Evolutionary conservation across 805 yeast species (phyloP), one percentile per base, ranked within the genome.

Genomic region (Candida pini): DNA sequence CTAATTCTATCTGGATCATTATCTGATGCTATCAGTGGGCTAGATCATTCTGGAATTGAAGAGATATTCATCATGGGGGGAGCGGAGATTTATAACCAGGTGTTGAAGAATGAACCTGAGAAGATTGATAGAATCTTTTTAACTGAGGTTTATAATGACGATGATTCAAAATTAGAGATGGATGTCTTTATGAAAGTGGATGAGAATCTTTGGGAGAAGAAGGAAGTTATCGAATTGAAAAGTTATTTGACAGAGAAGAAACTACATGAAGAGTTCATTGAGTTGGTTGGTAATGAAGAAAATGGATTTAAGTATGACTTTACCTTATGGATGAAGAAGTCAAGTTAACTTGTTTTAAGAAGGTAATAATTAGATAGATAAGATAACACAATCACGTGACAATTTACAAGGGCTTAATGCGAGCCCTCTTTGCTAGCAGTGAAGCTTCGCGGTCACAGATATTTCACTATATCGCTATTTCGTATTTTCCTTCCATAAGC

Each of bases 11-110:
- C 73, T 14, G 53, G 60, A 20, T 68, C 78, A 1, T 47, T 78
- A 13, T 58, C 63, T 5, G 58, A 58, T 1, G 75, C 81, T 0
- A 40, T 76, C 7, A 41, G 51, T 0, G 38, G 45, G 9, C 41
- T 71, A n/a, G 44, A 52, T 9, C 19, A 41, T 30, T 42, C 49
- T 4, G 42, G 49, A 2, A 53, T 81, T 15, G 82, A 76, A 32
- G 73, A 74, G 31, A 68, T 92, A 1, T 92, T 78, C 51, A 71
- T 92, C 18, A 90, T 92, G 42, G 98, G 98, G 3, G 98, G 98
- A 1, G 92, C 89, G 1, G 89, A 89, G 53, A 66, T 92, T 7
- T 92, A 92, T 61, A 69, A 74, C 33, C 66, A 75, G 26, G 50
- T 78, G 10, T 34, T 57, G 25, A 10, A 14, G 5, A 36, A 35